Evolutionary conservation across 768 basidiomycete genomes (phyloP).

Genomic region (Tephrocybe sp.): DNA sequence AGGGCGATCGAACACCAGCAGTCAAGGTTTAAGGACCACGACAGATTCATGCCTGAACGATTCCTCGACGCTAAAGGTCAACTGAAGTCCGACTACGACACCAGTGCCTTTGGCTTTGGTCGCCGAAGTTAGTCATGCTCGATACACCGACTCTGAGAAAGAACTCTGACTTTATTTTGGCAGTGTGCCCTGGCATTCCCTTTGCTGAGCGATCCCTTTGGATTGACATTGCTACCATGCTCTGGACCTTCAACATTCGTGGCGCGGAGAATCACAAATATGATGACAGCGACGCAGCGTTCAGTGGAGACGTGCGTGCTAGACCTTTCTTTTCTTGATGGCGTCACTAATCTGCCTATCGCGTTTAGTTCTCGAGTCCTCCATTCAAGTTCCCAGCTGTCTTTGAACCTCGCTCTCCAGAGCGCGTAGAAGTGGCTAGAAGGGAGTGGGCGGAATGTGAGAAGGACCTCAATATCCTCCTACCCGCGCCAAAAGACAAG

Average conservation of each 20-base stretch:
- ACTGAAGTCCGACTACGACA: neutral
- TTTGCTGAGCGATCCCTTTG: constrained; percentile 2
- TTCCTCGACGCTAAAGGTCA: neutral
- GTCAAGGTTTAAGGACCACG: neutral
- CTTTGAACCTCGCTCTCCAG: constrained; percentile 1
- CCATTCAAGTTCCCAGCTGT: neutral
- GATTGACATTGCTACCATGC: constrained; percentile 2
- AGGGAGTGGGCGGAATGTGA: constrained; percentile 4
- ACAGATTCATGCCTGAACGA: neutral
- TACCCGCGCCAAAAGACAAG: neutral
- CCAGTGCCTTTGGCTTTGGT: neutral
- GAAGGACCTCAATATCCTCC: neutral
- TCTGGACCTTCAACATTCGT: constrained; percentile 4
- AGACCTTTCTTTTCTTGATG: neutral
- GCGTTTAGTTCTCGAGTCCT: neutral
- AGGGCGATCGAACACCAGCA: constrained; percentile 2
- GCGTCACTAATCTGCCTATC: no score
- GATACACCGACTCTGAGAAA: no score
- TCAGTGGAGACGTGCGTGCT: neutral
- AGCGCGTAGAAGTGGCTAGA: neutral
- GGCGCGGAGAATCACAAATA: neutral
- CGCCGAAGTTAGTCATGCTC: neutral
- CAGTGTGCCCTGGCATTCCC: neutral
- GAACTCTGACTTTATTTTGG: no score
- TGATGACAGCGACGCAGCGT: neutral